Base-by-base conservation (phyloP, 1,284 basidiomycete genomes). In the Melampsora americana region DNA sequence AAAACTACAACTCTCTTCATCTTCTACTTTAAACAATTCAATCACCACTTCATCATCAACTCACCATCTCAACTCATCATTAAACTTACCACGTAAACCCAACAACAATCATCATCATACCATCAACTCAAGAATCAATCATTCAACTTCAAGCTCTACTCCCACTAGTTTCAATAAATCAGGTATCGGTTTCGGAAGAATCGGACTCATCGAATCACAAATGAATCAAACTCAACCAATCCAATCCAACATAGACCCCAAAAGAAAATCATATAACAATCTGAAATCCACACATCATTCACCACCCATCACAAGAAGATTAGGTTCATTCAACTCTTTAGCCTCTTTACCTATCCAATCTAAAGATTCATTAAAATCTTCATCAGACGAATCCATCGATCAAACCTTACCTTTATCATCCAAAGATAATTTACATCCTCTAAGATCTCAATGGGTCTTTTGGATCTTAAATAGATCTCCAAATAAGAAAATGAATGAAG, bases 271-370 rank as follows among this genome's bases (percentile, higher is more conserved):
- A 5, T 39, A 14, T 18, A 42, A 39, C 26, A 26, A 66, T 26
- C 18, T 66, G 5, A 30, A 44, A 20, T 3, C 2, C n/a, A 3
- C 32, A 28, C 59, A 35, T 32, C 42, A 46, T 61, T 48, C 64
- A 44, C 20, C 44, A 23, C 64, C 53, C 26, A 62, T 44, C 1
- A 56, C 71, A 11, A 14, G 71, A 16, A 66, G 62, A 66, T 32
- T 74, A 42, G 71, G 71, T 14, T 74, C 71, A 7, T 74, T 74
- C 26, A 74, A 74, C 44, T 74, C 71, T 26, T 60, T 74, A 18
- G 71, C 71, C 26, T 23, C 46, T 35, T 60, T 39, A n/a, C 59
- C 53, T 39, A 62, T 23, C 50, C 26, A 39, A 42, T 28, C 68
- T 1, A 59, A 32, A 39, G 53, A 69, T n/a, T 44, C 39, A 42